Base-by-base conservation (phyloP, 192 early-diverging fungal species). In the Umbelopsis sp. region DNA sequence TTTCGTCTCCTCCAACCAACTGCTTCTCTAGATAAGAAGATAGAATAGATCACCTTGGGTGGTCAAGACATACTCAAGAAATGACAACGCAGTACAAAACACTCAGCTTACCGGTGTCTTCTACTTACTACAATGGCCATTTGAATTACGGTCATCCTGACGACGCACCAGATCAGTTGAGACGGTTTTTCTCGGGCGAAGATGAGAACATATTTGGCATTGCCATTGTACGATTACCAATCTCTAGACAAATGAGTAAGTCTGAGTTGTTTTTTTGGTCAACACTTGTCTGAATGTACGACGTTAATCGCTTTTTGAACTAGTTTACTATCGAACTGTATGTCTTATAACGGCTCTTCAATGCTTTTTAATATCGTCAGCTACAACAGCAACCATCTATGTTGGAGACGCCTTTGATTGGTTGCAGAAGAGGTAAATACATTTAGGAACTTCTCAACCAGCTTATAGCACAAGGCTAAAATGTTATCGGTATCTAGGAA, bases 171-270 rank as follows among this genome's bases (percentile, higher is more conserved):
- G 65, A 73, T 55, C 51, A 51, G 12, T 49, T 76, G 15, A 30
- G 51, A 37, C 44, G 74, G 13, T 76, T 49, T 70, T 50, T 64
- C 20, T 76, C 74, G 15, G 69, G 74, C 20, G 65, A 76, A 67
- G 67, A 64, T 41, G 68, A 71, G 33, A 70, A 76, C 55, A 46
- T 76, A 35, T 76, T 76, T 67, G 74, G 74, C 45, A 61, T 71
- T 35, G 48, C 69, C 23, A 70, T 76, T 48, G 53, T 46, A 46
- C 58, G 70, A 45, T 51, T 47, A 18, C 21, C 65, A n/a, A 15
- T 76, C 12, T 46, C 66, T 22, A 55, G 52, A 18, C 74, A 76
- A 67, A 76, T 76, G 74, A 50, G 74, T 76, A 71, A 70, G 44
- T 20, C n/a, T n/a, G n/a, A 46, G 15, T 61, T 61, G 25, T 23